phyloP scores from a whole-genome alignment of 805 yeast species.

The Kodamaea nitidulidarum region DNA sequence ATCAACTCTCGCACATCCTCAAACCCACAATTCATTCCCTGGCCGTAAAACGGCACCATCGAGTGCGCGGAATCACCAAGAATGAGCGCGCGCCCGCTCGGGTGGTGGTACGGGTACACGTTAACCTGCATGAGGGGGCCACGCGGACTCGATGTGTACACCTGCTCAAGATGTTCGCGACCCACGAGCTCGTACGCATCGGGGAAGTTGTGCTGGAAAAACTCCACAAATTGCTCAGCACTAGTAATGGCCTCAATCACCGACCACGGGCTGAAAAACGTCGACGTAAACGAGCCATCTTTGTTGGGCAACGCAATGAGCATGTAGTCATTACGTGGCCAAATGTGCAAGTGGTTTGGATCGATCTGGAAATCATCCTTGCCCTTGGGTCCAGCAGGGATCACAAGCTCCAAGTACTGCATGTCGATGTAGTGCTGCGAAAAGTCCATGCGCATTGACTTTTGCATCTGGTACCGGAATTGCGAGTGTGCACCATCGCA shows the following conservation, averaged over 20 bases:
- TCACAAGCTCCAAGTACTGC: conserved; percentile 75
- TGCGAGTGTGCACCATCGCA: conserved; percentile 84
- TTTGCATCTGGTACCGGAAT: conserved; percentile 65
- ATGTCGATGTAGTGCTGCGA: conserved; percentile 77
- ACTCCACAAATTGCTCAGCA: conserved; percentile 43
- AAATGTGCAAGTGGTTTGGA: conserved; percentile 80
- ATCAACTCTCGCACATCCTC: conserved; percentile 78
- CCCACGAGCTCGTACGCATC: conserved; percentile 76
- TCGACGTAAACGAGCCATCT: conserved; percentile 85
- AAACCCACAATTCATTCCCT: conserved; percentile 94
- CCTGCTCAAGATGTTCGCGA: conserved; percentile 43
- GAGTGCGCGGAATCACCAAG: conserved; percentile 95
- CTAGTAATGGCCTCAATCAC: conserved; percentile 51
- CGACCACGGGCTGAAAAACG: conserved; percentile 80
- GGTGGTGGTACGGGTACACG: conserved; percentile 65
- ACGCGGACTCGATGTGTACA: conserved; percentile 58
- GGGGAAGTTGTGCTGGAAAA: conserved; percentile 60
- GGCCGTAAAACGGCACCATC: conserved; percentile 98
- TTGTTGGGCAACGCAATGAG: conserved; percentile 81
- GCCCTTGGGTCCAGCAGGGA: conserved; percentile 39
- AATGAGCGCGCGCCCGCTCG: conserved; percentile 56
- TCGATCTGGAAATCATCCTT: conserved; percentile 43
- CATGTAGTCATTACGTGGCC: conserved; percentile 90
- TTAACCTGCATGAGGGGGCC: conserved; percentile 75
- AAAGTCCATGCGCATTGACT: conserved; percentile 62